phyloP scores from a whole-genome alignment of 768 basidiomycete species.

The Amanita phalloides region DNA sequence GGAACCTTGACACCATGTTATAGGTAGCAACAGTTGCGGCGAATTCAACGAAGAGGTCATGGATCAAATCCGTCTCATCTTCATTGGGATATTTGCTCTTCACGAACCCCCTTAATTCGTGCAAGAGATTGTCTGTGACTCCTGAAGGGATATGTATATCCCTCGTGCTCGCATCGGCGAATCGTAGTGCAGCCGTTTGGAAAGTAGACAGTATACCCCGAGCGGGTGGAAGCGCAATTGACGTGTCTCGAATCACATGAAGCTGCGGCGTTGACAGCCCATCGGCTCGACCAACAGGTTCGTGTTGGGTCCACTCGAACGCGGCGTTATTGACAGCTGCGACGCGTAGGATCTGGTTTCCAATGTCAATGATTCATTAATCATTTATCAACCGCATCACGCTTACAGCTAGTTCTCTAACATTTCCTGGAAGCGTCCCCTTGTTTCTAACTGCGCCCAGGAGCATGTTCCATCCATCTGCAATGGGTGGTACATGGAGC shows the following conservation, averaged over 20 bases:
- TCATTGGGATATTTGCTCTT: slow-evolving; percentile 2
- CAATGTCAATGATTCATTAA: not conserved
- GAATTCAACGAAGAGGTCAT: slow-evolving; percentile 45
- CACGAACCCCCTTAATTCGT: slow-evolving; percentile 15
- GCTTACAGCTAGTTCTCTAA: slow-evolving; percentile 41
- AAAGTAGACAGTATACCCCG: slow-evolving; percentile 32
- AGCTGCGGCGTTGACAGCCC: slow-evolving; percentile 47
- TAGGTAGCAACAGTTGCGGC: slow-evolving; percentile 42
- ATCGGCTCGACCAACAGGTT: slow-evolving; percentile 33
- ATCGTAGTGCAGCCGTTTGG: slow-evolving; percentile 41
- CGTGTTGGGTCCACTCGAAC: slow-evolving; percentile 51
- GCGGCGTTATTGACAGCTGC: slow-evolving; percentile 38
- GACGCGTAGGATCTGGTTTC: slow-evolving; percentile 35
- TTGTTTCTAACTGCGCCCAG: slow-evolving; percentile 38
- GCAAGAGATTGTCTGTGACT: slow-evolving; percentile 29
- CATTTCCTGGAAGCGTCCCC: slow-evolving; percentile 33
- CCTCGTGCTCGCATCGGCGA: slow-evolving; percentile 50
- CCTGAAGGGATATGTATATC: slow-evolving; percentile 30
- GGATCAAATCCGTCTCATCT: slow-evolving; percentile 14
- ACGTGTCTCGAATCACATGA: slow-evolving; percentile 38
- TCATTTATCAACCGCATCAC: not conserved
- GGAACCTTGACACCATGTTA: slow-evolving; percentile 63
- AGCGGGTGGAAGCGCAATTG: slow-evolving; percentile 27
- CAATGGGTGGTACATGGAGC: slow-evolving; percentile 36
- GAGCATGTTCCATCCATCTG: slow-evolving; percentile 39